A percentile compares a stretch with the other conserved stretches of the same genome.
phyloP scores from a whole-genome alignment of 106 monocot species.

The Allium cepa region DNA sequence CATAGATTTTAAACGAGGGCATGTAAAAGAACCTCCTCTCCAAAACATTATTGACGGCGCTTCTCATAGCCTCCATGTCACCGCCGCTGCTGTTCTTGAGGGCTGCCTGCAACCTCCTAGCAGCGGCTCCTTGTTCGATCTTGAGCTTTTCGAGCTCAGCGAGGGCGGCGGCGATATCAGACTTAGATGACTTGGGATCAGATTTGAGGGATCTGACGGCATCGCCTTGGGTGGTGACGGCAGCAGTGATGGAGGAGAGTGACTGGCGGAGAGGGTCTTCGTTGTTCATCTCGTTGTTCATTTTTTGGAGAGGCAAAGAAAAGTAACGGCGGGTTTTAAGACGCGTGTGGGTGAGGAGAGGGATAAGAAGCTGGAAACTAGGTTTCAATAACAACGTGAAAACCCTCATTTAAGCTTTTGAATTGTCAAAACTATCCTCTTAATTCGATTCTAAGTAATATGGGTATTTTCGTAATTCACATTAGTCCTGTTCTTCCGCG shows the following conservation, averaged over 20 bases:
- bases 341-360: conserved; percentile 3
- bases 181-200: conserved; percentile 2
- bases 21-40: conserved; percentile 84
- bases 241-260: conserved; percentile 41
- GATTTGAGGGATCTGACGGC: conserved; percentile 53
- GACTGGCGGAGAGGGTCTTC: conserved; percentile 43
- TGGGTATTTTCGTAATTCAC: too few species aligned
- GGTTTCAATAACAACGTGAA: too few species aligned
- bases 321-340: conserved; percentile 7
- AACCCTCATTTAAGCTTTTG: too few species aligned
- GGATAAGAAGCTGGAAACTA: not conserved
- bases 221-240: conserved; percentile 52
- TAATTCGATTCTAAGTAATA: too few species aligned
- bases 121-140: conserved; percentile 38
- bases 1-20: conserved; percentile 93
- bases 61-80: conserved; percentile 49
- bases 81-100: conserved; percentile 7
- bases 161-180: conserved; percentile 62
- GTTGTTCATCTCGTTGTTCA: conserved; percentile 13
- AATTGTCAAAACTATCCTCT: too few species aligned
- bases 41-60: conserved; percentile 65
- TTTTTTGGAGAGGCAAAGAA: not conserved
- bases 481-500: too few species aligned
- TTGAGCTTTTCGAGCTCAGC: conserved; percentile 60
- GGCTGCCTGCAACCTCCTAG: conserved; percentile 48